Evolutionary conservation across 2,329 filamentous ascomycete species (phyloP), one percentile per base, ranked within the genome.

Genomic region (Xylaria multiplex): DNA sequence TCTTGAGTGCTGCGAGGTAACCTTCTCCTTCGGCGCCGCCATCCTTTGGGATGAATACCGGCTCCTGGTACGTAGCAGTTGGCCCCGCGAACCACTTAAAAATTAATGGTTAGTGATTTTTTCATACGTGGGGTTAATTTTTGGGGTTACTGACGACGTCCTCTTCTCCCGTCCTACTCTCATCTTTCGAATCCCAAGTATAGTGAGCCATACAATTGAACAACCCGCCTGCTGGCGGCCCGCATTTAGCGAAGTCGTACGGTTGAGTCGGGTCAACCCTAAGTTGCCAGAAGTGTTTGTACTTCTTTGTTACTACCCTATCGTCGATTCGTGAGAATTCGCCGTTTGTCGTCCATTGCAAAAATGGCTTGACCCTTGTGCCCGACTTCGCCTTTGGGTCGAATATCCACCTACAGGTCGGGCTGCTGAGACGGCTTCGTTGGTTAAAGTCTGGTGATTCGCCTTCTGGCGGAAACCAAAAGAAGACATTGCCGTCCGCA

Each of bases 301-400:
- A 83, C 48, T 76, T 75, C 69, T 80, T 81, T 4, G 81, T 80
- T 24, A 81, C 77, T 62, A 79, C 81, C 1, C 82, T 79, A 68
- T 84, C 82, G 66, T 84, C 82, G 64, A 84, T 83, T 11, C 82
- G 79, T 9, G 80, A 82, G 74, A 84, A 84, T 71, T 84, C 82
- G n/a, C 79, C 80, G 66, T 82, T 83, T 13, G 75, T 81, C n/a
- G 74, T 65, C 77, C 79, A 82, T 2, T 75, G 72, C 8, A 77
- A 52, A 1, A 72, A 63, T 0, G 82, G 79, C 43, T 72, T 73
- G 7, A 82, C 75, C n/a, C 78, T 76, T 1, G 80, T 79, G 35
- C 77, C 74, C 0, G 79, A 76, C 52, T 75, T 72, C 2, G 75
- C 75, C 30, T 73, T 52, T 19, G 80, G 79, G 62, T 82, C 78